These are phyloP conservation scores for Favolaschia claudopus DNA, from an alignment of 768 basidiomycete genomes.

Conservation along the genomic window DNA sequence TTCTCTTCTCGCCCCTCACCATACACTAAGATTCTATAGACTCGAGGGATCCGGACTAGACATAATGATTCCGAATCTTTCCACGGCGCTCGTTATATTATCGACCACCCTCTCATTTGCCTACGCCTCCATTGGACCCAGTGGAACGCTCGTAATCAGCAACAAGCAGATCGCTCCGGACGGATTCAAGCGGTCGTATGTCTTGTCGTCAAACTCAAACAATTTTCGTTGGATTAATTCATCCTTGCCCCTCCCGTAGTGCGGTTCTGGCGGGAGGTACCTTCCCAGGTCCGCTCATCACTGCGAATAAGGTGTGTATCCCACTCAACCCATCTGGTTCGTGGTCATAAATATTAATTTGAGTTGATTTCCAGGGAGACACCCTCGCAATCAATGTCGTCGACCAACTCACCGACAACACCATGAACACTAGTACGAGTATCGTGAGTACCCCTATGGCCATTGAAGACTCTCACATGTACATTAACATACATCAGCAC, in stretches of 20 bases:
- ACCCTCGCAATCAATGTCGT: constrained; percentile 48
- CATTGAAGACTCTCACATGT: constrained; percentile 18
- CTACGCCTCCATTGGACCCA: constrained; percentile 7
- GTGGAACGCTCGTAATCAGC: background rate
- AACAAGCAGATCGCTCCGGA: constrained; percentile 18
- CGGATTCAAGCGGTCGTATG: constrained; percentile 17
- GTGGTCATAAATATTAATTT: too few relatives aligned
- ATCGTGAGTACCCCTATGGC: constrained; percentile 23
- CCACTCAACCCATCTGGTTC: background rate
- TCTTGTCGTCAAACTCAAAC: background rate
- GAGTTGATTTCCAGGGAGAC: too few relatives aligned
- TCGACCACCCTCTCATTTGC: background rate
- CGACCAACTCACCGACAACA: constrained; percentile 46
- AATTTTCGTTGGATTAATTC: too few relatives aligned
- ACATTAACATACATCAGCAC: constrained; percentile 31
- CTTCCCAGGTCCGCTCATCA: constrained; percentile 58
- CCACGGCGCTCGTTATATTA: background rate
- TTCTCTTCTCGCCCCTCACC: too few relatives aligned
- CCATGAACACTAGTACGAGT: constrained; percentile 50
- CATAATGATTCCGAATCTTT: background rate
- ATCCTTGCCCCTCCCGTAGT: background rate
- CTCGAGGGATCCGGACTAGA: too few relatives aligned
- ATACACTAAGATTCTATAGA: too few relatives aligned
- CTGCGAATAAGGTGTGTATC: constrained; percentile 26
- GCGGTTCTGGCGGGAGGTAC: too few relatives aligned